These are phyloP conservation scores for Chlamydomonas incerta DNA, from an alignment of 139 green algal species.

Conservation along the genomic window DNA sequence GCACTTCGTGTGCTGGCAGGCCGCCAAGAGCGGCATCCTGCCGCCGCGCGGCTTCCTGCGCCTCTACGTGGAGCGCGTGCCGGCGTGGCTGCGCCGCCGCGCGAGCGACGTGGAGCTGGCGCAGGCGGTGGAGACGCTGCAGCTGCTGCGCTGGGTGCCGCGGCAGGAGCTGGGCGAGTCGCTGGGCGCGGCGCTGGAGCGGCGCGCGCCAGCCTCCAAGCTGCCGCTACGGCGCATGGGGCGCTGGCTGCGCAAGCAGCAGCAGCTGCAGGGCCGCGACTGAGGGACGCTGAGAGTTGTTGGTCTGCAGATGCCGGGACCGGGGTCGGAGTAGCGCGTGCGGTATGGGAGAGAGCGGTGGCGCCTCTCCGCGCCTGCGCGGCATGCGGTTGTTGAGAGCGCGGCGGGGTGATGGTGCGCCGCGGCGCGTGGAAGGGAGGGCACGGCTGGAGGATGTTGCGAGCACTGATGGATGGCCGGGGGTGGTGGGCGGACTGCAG, in stretches of 20 bases:
- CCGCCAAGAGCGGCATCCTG: conserved; percentile 23
- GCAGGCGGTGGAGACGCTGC: conserved; percentile 33
- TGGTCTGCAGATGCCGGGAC: no score
- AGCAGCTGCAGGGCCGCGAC: background rate
- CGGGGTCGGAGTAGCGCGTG: no score
- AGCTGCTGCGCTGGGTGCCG: conserved; percentile 36
- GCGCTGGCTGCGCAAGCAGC: conserved; percentile 9
- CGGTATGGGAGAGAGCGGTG: no score
- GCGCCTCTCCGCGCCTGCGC: no score
- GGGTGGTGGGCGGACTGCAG: no score
- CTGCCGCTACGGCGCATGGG: conserved; percentile 8
- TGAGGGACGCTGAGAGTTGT: no score
- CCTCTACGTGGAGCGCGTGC: conserved; percentile 19
- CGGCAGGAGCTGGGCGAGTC: conserved; percentile 5
- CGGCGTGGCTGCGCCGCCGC: background rate
- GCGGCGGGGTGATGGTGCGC: no score
- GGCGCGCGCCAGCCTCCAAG: background rate
- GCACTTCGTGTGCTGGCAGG: conserved; percentile 39
- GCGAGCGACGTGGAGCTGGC: conserved; percentile 12
- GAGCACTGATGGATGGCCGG: no score
- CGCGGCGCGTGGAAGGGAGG: no score
- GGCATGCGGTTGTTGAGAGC: no score
- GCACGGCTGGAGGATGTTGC: no score
- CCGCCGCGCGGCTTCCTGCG: conserved; percentile 36
- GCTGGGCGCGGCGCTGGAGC: conserved; percentile 3